phyloP scores from a whole-genome alignment of 2,329 filamentous ascomycete genomes.

The Neoascochyta sp. region DNA sequence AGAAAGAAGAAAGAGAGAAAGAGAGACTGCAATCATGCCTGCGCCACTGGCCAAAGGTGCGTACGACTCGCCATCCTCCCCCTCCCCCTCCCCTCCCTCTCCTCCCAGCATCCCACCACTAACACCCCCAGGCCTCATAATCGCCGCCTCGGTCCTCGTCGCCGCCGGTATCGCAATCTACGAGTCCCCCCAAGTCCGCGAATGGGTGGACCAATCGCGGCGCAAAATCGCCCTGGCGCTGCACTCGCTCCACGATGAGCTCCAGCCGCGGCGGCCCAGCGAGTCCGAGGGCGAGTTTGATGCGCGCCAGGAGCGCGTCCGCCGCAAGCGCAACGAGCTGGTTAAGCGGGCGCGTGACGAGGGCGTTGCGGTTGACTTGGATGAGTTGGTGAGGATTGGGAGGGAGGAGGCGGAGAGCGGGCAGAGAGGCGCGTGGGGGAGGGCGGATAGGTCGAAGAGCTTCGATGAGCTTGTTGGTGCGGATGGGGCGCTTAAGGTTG shows the following conservation, averaged over 20 bases:
- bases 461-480: constrained; percentile 43
- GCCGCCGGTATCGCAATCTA: constrained; percentile 62
- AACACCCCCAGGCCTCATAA: constrained; percentile 53
- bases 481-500: constrained; percentile 38
- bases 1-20: no score
- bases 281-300: constrained; percentile 34
- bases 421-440: constrained; percentile 14
- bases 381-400: constrained; percentile 38
- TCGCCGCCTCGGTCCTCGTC: constrained; percentile 58
- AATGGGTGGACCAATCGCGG: constrained; percentile 60
- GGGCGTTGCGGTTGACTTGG: constrained; percentile 41
- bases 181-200: constrained; percentile 60
- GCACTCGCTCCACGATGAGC: constrained; percentile 58
- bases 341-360: constrained; percentile 37
- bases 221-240: constrained; percentile 59
- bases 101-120: constrained; percentile 3
- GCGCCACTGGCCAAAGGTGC: constrained; percentile 43
- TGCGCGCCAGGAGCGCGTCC: constrained; percentile 31
- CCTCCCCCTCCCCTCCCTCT: no score
- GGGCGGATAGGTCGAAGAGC: constrained; percentile 24
- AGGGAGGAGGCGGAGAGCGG: constrained; percentile 22
- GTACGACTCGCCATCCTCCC: no score
- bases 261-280: constrained; percentile 44
- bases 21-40: no score
- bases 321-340: constrained; percentile 35